Evolutionary conservation across 2,329 filamentous ascomycete genomes (phyloP).

Genomic region (Endoconidiophora laricicola): DNA sequence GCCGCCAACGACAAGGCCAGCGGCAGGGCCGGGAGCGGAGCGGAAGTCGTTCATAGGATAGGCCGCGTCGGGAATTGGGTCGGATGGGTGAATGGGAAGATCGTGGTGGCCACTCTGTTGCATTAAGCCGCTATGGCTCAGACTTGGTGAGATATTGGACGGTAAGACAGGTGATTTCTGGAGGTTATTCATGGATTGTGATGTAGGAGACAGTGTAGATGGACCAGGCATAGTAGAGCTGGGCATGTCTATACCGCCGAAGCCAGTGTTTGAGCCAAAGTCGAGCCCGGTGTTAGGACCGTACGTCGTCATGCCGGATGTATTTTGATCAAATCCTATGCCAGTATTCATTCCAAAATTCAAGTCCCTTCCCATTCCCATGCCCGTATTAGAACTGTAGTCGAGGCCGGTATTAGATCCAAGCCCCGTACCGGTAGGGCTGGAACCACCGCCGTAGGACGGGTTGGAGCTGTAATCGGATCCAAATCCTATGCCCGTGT

Average conservation of each 20-base stretch:
- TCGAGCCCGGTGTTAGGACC: slow-evolving; percentile 4
- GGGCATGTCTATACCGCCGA: not conserved
- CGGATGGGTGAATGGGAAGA: slow-evolving; percentile 11
- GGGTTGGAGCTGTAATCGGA: not conserved
- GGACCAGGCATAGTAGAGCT: not conserved
- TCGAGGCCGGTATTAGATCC: slow-evolving; percentile 4
- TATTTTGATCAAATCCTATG: not conserved
- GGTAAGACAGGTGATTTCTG: not conserved
- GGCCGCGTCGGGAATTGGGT: slow-evolving; percentile 12
- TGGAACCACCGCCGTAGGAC: not conserved
- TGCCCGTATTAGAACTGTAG: not conserved
- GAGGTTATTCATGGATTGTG: not conserved
- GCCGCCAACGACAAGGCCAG: not conserved
- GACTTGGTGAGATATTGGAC: not conserved
- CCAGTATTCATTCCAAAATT: not conserved
- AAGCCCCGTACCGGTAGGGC: not conserved
- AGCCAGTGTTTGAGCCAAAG: not conserved
- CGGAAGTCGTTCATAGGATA: slow-evolving; percentile 12
- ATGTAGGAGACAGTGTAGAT: not conserved
- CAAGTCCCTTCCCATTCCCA: not conserved
- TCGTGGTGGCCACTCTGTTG: slow-evolving; percentile 3
- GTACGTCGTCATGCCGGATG: not conserved
- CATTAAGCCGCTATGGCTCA: not conserved
- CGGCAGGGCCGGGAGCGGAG: not conserved
- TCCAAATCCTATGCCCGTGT: slow-evolving; percentile 1